Percentiles rank a stretch among this genome's conserved stretches.
Conservation (phyloP, 2,329 filamentous ascomycete genomes). For the Claviceps maximensis region DNA sequence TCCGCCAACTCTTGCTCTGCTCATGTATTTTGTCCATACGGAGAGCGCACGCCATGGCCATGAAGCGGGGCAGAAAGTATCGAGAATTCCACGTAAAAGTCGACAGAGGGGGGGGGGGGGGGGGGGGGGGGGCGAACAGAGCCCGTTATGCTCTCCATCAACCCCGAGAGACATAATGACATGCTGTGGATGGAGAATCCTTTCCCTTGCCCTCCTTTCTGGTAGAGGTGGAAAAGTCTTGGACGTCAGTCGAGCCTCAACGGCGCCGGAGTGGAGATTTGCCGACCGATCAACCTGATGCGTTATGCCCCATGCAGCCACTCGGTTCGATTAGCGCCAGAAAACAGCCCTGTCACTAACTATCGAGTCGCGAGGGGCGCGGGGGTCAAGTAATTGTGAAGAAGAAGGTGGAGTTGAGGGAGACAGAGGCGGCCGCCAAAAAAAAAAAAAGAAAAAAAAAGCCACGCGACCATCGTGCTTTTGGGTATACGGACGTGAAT, state of each 20-base stretch:
- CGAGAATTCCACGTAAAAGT: no score
- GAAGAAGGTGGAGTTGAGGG: background rate
- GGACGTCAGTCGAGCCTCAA: conserved; percentile 4
- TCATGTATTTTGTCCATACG: no score
- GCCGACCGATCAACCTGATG: background rate
- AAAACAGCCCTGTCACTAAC: background rate
- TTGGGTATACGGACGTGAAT: background rate
- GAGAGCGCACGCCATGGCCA: no score
- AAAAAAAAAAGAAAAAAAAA: background rate
- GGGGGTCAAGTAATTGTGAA: background rate
- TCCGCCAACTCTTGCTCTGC: no score
- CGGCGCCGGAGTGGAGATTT: background rate
- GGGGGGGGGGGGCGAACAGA: no score
- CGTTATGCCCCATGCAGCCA: background rate
- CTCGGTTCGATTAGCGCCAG: conserved; percentile 2
- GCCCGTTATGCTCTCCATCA: no score
- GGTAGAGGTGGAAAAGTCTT: background rate
- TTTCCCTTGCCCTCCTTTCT: no score
- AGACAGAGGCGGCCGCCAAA: background rate
- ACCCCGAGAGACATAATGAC: background rate
- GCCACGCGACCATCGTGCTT: background rate
- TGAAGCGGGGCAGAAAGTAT: no score
- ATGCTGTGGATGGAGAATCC: no score
- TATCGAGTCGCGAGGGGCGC: background rate
- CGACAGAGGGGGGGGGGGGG: no score